These are phyloP conservation scores for Serendipita sp. DNA, from an alignment of 768 basidiomycete genomes.

Conservation along the genomic window DNA sequence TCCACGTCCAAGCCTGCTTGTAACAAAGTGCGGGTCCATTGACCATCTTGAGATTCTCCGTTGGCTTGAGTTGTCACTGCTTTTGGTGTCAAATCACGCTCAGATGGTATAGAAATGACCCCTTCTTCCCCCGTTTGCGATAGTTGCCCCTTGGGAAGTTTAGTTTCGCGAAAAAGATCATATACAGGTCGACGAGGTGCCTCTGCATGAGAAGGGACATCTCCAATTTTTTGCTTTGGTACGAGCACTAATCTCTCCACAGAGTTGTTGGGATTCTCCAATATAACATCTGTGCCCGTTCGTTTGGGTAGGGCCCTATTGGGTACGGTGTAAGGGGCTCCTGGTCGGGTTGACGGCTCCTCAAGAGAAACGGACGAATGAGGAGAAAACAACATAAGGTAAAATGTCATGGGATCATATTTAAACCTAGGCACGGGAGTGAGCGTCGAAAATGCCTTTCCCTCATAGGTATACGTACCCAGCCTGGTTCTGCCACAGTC, in stretches of 20 bases:
- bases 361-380: neutral
- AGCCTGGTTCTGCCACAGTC: neutral
- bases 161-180: no score
- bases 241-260: neutral
- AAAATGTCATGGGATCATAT: constrained; percentile 5
- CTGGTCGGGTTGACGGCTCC: neutral
- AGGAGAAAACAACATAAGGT: neutral
- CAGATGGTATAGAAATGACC: no score
- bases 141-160: no score
- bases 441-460: neutral
- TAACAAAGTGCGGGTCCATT: neutral
- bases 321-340: neutral
- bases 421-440: neutral
- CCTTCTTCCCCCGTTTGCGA: no score
- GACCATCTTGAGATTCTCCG: neutral
- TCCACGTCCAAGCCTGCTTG: neutral
- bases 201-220: neutral
- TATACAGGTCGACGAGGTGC: no score
- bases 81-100: no score
- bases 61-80: neutral
- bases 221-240: neutral
- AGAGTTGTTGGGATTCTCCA: neutral
- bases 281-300: neutral
- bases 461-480: neutral
- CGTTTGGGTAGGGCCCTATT: neutral